phyloP scores from a whole-genome alignment of 2,329 filamentous ascomycete species.

The Claviceps sp. region DNA sequence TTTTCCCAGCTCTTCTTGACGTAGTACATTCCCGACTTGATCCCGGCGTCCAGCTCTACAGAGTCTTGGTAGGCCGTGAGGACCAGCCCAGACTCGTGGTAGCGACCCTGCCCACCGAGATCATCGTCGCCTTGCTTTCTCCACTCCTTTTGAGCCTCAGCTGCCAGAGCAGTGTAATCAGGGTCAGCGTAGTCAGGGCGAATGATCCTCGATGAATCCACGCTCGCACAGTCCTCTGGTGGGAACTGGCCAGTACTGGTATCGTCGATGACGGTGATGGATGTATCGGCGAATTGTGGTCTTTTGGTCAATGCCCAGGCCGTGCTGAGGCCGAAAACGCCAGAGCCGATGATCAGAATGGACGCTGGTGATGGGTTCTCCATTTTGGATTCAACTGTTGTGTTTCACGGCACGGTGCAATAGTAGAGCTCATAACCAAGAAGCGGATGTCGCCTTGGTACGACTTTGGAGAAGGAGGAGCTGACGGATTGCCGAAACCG shows the following conservation, averaged over 20 bases:
- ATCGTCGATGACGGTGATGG: slow-evolving; percentile 48
- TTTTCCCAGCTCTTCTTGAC: slow-evolving; percentile 48
- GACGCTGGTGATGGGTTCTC: slow-evolving; percentile 25
- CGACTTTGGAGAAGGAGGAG: too few species aligned
- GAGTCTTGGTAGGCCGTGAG: slow-evolving; percentile 41
- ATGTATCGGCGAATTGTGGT: slow-evolving; percentile 35
- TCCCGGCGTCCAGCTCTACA: slow-evolving; percentile 13
- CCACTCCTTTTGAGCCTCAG: slow-evolving; percentile 57
- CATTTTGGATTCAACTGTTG: slow-evolving; percentile 11
- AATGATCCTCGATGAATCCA: slow-evolving; percentile 52
- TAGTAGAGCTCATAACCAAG: too few species aligned
- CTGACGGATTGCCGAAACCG: too few species aligned
- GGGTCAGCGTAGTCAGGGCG: slow-evolving; percentile 68
- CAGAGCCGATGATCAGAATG: slow-evolving; percentile 57
- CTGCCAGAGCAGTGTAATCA: slow-evolving; percentile 62
- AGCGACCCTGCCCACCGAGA: slow-evolving; percentile 51
- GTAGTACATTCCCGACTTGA: slow-evolving; percentile 41
- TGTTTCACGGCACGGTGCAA: not conserved
- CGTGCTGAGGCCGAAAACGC: slow-evolving; percentile 46
- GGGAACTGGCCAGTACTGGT: slow-evolving; percentile 40
- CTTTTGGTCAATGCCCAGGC: slow-evolving; percentile 58
- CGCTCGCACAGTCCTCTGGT: slow-evolving; percentile 43
- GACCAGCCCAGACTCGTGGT: slow-evolving; percentile 56
- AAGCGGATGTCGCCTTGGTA: too few species aligned
- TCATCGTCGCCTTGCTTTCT: slow-evolving; percentile 41